Percentiles rank a stretch among this genome's conserved stretches.
Evolutionary conservation across 2,329 filamentous ascomycete genomes (phyloP).

Genomic region (Nemania sp.): DNA sequence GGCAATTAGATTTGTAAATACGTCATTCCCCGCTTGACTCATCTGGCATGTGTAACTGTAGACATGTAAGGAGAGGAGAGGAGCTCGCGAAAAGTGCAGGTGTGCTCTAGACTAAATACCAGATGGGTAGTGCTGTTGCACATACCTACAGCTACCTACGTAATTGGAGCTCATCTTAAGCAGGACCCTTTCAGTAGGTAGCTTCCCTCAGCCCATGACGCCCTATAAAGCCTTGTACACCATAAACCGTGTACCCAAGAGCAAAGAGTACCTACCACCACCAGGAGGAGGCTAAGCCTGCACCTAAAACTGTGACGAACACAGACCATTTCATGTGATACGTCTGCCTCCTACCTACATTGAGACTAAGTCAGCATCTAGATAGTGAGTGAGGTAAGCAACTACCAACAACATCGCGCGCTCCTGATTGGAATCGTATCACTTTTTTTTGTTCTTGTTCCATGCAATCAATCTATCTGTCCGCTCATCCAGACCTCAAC

Average conservation of each 20-base stretch:
- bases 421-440: background rate
- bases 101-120: background rate
- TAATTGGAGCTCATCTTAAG: background rate
- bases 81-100: background rate
- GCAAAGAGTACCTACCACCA: background rate
- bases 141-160: too few species aligned
- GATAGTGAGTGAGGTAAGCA: too few species aligned
- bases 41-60: background rate
- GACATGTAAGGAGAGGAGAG: too few species aligned
- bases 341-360: background rate
- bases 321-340: background rate
- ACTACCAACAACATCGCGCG: background rate
- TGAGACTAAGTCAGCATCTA: too few species aligned
- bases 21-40: slow-evolving; percentile 36
- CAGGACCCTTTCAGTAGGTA: slow-evolving; percentile 11
- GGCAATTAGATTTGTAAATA: slow-evolving; percentile 1
- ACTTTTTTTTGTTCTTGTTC: background rate
- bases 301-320: too few species aligned
- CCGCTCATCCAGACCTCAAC: background rate
- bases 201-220: slow-evolving; percentile 11
- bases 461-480: background rate
- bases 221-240: slow-evolving; percentile 9
- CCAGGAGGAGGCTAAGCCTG: background rate
- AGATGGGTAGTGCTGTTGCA: background rate
- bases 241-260: background rate